These are phyloP conservation scores for Capniomyces stellatus DNA, from an alignment of 371 early-diverging fungal genomes.

Conservation along the genomic window DNA sequence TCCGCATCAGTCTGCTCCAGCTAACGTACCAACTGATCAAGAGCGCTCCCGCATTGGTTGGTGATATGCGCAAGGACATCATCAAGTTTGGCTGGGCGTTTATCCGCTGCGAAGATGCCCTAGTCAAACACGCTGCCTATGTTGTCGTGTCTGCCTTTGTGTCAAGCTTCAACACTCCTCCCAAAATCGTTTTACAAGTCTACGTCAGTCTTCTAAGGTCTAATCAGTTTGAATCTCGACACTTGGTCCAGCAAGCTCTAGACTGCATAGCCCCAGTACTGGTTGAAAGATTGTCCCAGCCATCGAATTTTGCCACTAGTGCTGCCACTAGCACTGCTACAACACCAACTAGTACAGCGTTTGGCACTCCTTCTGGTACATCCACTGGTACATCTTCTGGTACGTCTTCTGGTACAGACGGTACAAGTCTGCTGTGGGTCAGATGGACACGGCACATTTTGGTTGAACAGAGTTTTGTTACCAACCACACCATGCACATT, in stretches of 20 bases:
- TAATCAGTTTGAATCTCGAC: conserved; percentile 65
- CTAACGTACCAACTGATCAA: conserved; percentile 64
- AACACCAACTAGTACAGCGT: not conserved
- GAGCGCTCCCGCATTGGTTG: conserved; percentile 51
- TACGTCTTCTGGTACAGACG: conserved; percentile 2
- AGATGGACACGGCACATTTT: conserved; percentile 72
- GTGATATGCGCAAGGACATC: conserved; percentile 73
- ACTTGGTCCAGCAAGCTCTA: conserved; percentile 78
- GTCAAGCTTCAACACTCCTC: conserved; percentile 77
- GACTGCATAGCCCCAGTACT: conserved; percentile 82
- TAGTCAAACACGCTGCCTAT: conserved; percentile 86
- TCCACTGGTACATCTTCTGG: not conserved
- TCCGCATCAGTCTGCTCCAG: conserved; percentile 80
- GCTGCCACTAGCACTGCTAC: not conserved
- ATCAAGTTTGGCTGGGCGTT: conserved; percentile 91
- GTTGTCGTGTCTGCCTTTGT: conserved; percentile 81
- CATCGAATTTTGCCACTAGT: conserved; percentile 7
- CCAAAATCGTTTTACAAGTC: conserved; percentile 77
- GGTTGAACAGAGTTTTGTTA: conserved; percentile 76
- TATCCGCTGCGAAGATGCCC: conserved; percentile 75
- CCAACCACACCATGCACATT: conserved; percentile 70
- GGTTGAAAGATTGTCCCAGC: conserved; percentile 51
- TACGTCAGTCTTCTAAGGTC: conserved; percentile 75
- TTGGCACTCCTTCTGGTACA: not conserved
- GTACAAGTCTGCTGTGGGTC: conserved; percentile 63